Percentiles rank a stretch among this genome's conserved stretches.
Evolutionary conservation across 768 basidiomycete genomes (phyloP).

Genomic region (Tulasnella sp.): DNA sequence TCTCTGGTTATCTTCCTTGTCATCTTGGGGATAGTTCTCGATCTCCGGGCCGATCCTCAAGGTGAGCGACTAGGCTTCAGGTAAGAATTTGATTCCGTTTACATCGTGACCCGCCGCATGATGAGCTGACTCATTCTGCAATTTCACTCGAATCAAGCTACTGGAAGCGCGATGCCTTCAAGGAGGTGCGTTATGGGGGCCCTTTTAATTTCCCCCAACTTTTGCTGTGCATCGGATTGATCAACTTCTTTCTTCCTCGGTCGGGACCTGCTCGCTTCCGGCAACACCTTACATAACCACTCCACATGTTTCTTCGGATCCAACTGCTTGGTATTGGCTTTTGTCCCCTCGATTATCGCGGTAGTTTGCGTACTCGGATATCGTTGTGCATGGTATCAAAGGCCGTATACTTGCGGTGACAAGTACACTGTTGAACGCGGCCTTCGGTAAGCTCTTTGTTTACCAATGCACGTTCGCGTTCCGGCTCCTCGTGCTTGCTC

Average conservation of each 20-base stretch:
- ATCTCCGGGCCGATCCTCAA: conserved; percentile 17
- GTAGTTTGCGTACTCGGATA: not conserved
- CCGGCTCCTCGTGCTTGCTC: too few species aligned
- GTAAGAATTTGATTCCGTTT: not conserved
- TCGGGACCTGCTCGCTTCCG: not conserved
- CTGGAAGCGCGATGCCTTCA: conserved; percentile 19
- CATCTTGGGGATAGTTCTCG: conserved; percentile 18
- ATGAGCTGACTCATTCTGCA: too few species aligned
- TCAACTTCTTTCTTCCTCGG: not conserved
- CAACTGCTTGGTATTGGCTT: not conserved
- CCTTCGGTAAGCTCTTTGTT: conserved; percentile 11
- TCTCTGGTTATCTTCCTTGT: conserved; percentile 14
- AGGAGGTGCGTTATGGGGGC: conserved; percentile 1
- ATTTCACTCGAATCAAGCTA: too few species aligned
- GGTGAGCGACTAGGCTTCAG: conserved; percentile 16
- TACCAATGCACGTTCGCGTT: too few species aligned
- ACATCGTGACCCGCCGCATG: too few species aligned
- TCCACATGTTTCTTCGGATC: not conserved
- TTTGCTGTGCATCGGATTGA: conserved; percentile 1
- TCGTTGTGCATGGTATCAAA: conserved; percentile 12
- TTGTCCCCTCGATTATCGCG: too few species aligned
- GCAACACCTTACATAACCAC: not conserved
- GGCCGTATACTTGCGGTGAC: conserved; percentile 19
- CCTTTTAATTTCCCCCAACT: conserved; percentile 2
- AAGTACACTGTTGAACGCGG: conserved; percentile 20